Conservation (phyloP, 805 yeast genomes). For the Komagataella ulmi region DNA sequence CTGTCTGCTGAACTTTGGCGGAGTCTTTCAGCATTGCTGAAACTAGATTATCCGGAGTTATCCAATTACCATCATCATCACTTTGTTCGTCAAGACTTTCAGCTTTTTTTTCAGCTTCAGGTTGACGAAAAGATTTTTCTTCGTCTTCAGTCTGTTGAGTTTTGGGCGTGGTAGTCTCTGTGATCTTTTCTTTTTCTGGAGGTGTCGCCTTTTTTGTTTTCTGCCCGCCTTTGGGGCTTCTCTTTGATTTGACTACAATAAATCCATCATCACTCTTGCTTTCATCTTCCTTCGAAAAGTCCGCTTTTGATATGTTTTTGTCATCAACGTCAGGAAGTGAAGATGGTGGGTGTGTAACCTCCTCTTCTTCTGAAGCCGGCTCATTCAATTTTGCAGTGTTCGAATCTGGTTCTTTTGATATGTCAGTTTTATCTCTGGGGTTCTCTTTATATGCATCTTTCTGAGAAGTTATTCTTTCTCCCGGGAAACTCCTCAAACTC, state of each 20-base stretch:
- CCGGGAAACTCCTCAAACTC: slow-evolving; percentile 62
- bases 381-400: background rate
- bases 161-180: slow-evolving; percentile 3
- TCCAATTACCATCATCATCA: slow-evolving; percentile 80
- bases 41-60: slow-evolving; percentile 72
- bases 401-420: background rate
- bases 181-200: background rate
- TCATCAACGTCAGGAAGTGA: slow-evolving; percentile 2
- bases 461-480: slow-evolving; percentile 21
- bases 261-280: background rate
- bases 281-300: background rate
- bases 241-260: background rate
- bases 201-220: slow-evolving; percentile 1
- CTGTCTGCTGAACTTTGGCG: slow-evolving; percentile 34
- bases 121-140: slow-evolving; percentile 2
- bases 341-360: background rate
- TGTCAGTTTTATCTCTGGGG: background rate
- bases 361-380: background rate
- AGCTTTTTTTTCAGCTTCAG: slow-evolving; percentile 11
- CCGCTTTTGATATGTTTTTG: background rate
- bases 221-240: background rate
- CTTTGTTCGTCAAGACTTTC: slow-evolving; percentile 28
- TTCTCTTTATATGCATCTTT: slow-evolving; percentile 11
- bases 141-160: slow-evolving; percentile 4
- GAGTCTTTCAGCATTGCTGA: slow-evolving; percentile 62